phyloP scores from a whole-genome alignment of 2,329 filamentous ascomycete genomes.

The Xylogone sp. region DNA sequence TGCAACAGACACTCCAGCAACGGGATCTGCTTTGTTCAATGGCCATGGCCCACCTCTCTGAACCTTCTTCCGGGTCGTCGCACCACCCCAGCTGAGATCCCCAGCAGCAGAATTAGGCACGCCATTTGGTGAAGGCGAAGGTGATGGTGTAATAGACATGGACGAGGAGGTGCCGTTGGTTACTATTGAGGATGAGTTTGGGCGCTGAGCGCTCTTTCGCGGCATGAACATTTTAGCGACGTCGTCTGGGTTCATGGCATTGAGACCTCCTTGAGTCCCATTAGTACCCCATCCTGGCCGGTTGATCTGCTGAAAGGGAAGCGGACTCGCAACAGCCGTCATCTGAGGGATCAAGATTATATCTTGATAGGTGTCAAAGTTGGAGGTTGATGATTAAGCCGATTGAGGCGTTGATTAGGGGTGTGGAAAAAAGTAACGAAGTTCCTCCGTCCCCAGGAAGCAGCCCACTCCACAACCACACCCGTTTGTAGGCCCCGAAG shows the following conservation, averaged over 20 bases:
- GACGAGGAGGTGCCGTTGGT: constrained; percentile 57
- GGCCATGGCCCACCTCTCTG: constrained; percentile 55
- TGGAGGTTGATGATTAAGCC: not conserved
- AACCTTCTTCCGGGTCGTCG: constrained; percentile 45
- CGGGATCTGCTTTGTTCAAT: constrained; percentile 60
- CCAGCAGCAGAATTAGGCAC: constrained; percentile 27
- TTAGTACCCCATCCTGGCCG: constrained; percentile 63
- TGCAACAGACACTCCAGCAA: constrained; percentile 57
- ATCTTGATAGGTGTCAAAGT: constrained; percentile 2
- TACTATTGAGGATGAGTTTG: constrained; percentile 84
- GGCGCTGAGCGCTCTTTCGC: constrained; percentile 80
- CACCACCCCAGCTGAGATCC: constrained; percentile 29
- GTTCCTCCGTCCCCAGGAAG: not conserved
- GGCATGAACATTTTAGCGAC: constrained; percentile 84
- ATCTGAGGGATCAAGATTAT: constrained; percentile 35
- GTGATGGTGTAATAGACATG: constrained; percentile 59
- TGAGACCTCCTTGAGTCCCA: constrained; percentile 53
- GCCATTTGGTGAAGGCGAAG: constrained; percentile 60
- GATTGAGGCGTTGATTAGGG: not conserved
- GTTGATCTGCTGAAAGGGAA: constrained; percentile 59
- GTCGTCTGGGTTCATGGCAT: constrained; percentile 79
- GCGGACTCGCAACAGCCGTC: constrained; percentile 65
- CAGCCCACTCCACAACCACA: not conserved
- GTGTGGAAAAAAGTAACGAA: not conserved
- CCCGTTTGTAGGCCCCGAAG: not conserved